These are phyloP conservation scores for Thermoascus crustaceus DNA, from an alignment of 2,329 filamentous ascomycete genomes.

Conservation along the genomic window DNA sequence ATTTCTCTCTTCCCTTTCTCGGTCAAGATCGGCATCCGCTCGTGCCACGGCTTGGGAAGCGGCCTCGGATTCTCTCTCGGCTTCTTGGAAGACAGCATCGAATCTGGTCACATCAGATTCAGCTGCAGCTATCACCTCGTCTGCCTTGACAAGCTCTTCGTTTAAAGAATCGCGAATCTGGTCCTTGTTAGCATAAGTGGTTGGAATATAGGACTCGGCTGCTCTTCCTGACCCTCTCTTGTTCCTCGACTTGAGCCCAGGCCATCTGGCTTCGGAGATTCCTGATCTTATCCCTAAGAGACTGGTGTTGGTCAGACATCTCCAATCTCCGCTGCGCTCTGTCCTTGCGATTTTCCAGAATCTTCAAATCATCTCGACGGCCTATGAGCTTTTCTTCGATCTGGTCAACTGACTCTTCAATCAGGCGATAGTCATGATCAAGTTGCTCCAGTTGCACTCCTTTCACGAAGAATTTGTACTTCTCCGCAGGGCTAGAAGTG, in stretches of 20 bases:
- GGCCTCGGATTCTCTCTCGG: slow-evolving; percentile 29
- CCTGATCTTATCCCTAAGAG: slow-evolving; percentile 53
- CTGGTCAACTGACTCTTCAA: slow-evolving; percentile 69
- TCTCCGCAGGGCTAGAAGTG: slow-evolving; percentile 68
- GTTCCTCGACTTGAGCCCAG: slow-evolving; percentile 79
- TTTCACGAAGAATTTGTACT: slow-evolving; percentile 94
- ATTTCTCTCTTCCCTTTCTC: slow-evolving; percentile 40
- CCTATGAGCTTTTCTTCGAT: slow-evolving; percentile 57
- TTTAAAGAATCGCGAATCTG: slow-evolving; percentile 30
- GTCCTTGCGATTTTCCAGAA: slow-evolving; percentile 50
- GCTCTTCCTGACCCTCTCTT: slow-evolving; percentile 48
- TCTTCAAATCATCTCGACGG: slow-evolving; percentile 55
- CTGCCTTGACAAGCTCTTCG: slow-evolving; percentile 25
- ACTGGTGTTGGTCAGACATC: slow-evolving; percentile 57
- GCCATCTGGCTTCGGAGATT: slow-evolving; percentile 59
- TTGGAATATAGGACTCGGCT: neutral
- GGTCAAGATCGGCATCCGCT: slow-evolving; percentile 37
- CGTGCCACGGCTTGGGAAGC: slow-evolving; percentile 36
- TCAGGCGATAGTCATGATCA: slow-evolving; percentile 80
- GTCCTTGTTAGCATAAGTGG: slow-evolving; percentile 7
- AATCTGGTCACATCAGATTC: slow-evolving; percentile 38
- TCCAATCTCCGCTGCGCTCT: slow-evolving; percentile 58
- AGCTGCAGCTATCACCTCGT: slow-evolving; percentile 43
- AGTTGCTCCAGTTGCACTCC: slow-evolving; percentile 90
- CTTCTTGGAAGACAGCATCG: slow-evolving; percentile 39